Evolutionary conservation across 2,329 filamentous ascomycete species (phyloP).

Genomic region (Penicillium frequentans): DNA sequence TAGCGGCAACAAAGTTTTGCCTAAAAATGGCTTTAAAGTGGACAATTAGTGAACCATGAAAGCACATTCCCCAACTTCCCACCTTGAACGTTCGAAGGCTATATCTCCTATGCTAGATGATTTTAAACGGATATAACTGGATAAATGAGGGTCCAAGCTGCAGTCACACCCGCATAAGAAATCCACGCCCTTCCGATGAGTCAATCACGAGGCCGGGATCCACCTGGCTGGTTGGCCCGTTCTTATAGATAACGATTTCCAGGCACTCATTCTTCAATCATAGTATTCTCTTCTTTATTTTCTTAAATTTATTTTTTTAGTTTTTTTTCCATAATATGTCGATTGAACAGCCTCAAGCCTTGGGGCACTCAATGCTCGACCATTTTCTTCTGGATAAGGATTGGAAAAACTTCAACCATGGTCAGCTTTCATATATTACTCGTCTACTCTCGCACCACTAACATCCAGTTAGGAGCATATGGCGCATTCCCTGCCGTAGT

Average conservation of each 20-base stretch:
- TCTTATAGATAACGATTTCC: not conserved
- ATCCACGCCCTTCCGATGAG: not conserved
- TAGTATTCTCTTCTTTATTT: too few species aligned
- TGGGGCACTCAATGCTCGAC: not conserved
- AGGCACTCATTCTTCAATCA: not conserved
- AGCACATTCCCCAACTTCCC: too few species aligned
- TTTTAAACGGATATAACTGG: too few species aligned
- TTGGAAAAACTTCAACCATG: not conserved
- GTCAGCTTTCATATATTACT: not conserved
- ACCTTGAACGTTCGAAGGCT: not conserved
- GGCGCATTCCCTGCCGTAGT: not conserved
- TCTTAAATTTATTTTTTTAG: too few species aligned
- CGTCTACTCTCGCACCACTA: not conserved
- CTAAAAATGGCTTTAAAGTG: not conserved
- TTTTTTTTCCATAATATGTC: not conserved
- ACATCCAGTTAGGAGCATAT: not conserved
- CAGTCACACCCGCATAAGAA: not conserved
- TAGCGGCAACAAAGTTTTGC: not conserved
- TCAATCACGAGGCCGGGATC: not conserved
- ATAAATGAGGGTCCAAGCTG: not conserved
- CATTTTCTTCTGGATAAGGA: not conserved
- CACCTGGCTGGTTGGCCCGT: not conserved
- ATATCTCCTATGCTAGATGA: not conserved
- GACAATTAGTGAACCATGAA: not conserved
- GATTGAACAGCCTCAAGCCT: not conserved